Evolutionary conservation across 768 basidiomycete species (phyloP).

Genomic region (Termitomyces sp.): DNA sequence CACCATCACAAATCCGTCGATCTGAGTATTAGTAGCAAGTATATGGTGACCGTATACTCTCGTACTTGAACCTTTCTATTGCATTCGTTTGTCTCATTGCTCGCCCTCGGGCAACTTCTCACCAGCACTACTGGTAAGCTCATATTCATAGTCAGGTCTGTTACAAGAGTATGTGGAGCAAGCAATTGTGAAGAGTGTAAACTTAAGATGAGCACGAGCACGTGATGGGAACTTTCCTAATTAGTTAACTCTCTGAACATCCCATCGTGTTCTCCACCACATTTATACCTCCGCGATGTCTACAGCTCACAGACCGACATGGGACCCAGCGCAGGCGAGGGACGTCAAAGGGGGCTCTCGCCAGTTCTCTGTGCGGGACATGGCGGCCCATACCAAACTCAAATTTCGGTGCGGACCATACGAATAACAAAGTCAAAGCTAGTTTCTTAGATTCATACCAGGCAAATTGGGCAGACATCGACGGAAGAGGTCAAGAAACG

Average conservation of each 20-base stretch:
- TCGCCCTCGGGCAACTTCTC: not conserved
- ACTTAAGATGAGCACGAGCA: not conserved
- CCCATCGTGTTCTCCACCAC: not conserved
- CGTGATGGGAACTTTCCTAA: slow-evolving; percentile 7
- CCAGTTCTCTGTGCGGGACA: slow-evolving; percentile 89
- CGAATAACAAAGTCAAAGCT: not conserved
- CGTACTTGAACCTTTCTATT: not conserved
- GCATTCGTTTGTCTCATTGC: not conserved
- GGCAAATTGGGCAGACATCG: slow-evolving; percentile 89
- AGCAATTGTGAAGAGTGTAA: not conserved
- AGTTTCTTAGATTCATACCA: slow-evolving; percentile 19
- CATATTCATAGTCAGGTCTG: not conserved
- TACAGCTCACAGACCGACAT: slow-evolving; percentile 92
- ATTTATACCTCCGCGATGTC: slow-evolving; percentile 50
- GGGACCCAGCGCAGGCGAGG: slow-evolving; percentile 93
- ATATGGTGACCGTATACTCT: not conserved
- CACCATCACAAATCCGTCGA: no score
- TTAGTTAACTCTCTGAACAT: not conserved
- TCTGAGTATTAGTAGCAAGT: not conserved
- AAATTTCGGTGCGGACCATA: slow-evolving; percentile 75
- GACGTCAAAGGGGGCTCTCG: slow-evolving; percentile 90
- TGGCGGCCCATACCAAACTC: slow-evolving; percentile 94
- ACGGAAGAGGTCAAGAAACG: slow-evolving; percentile 66
- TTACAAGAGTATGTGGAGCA: not conserved
- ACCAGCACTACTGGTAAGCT: not conserved